A percentile compares a stretch with the other conserved stretches of the same genome.
Evolutionary conservation across 495 filamentous ascomycete species (phyloP).

Genomic region (Lichenothelia convexa): DNA sequence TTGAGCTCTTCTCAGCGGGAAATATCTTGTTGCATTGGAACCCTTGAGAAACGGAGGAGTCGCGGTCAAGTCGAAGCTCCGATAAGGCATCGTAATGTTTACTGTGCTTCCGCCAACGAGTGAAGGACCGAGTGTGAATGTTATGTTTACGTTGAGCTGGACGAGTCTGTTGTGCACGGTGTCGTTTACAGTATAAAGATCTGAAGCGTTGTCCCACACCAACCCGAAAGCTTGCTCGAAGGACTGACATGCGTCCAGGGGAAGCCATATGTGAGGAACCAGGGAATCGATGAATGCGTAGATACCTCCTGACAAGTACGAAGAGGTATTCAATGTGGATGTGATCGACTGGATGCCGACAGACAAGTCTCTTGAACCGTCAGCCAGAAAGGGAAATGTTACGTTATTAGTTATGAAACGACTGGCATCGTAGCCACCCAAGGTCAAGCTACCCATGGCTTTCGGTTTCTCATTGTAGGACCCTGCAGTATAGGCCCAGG

Average conservation of each 20-base stretch:
- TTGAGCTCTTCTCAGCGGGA: conserved; percentile 17
- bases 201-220: conserved; percentile 12
- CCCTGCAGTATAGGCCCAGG: conserved; percentile 23
- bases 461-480: conserved; percentile 10
- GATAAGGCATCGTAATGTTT: conserved; percentile 18
- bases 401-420: conserved; percentile 14
- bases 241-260: conserved; percentile 12
- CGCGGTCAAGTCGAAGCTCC: conserved; percentile 18
- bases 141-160: conserved; percentile 14
- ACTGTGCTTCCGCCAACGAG: conserved; percentile 5
- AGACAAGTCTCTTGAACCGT: conserved; percentile 14
- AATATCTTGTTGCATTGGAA: conserved; percentile 15
- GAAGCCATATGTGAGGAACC: conserved; percentile 20
- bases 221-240: conserved; percentile 21
- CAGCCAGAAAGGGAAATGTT: conserved; percentile 11
- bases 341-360: conserved; percentile 18
- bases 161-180: conserved; percentile 13
- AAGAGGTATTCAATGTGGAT: conserved; percentile 4
- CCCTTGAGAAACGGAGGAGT: conserved; percentile 7
- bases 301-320: conserved; percentile 4
- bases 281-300: conserved; percentile 15
- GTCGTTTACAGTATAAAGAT: conserved; percentile 19
- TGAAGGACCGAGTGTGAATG: conserved; percentile 16
- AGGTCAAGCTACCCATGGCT: conserved; percentile 16
- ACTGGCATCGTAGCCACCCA: conserved; percentile 20